Conservation (phyloP, 106 monocot genomes). For the Dendrobium officinale region DNA sequence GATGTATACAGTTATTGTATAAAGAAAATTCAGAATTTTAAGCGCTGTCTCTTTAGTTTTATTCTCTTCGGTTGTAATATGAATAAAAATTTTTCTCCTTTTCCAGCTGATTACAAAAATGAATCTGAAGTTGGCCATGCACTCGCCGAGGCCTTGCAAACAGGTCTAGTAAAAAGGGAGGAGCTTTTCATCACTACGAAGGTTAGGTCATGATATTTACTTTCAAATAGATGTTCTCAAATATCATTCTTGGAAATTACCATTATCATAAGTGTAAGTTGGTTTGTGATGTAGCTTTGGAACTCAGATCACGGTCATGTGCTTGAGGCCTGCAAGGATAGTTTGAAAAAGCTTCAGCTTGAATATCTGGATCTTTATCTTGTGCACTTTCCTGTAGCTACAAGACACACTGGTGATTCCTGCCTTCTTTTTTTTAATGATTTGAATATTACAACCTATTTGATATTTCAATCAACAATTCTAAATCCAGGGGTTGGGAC, state of each 20-base stretch:
- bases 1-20: too few relatives aligned
- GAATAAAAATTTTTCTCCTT: background rate
- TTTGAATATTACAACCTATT: background rate
- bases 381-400: conserved; percentile 88
- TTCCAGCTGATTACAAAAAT: conserved; percentile 89
- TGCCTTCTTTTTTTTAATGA: background rate
- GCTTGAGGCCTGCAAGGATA: conserved; percentile 84
- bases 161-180: conserved; percentile 82
- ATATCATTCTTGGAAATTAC: background rate
- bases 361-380: conserved; percentile 98
- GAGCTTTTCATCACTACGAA: conserved; percentile 93
- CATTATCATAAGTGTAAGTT: background rate
- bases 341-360: conserved; percentile 83
- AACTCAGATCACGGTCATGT: conserved; percentile 98
- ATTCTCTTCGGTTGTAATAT: background rate
- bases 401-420: conserved; percentile 64
- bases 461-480: background rate
- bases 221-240: background rate
- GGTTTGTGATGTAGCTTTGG: conserved; percentile 59
- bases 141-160: conserved; percentile 70
- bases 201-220: conserved; percentile 21
- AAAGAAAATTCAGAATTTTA: background rate
- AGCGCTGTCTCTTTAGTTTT: background rate
- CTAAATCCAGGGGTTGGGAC: conserved; percentile 61
- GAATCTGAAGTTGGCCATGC: conserved; percentile 93